These are phyloP conservation scores for Anthracocystis setariae DNA, from an alignment of 1,284 basidiomycete genomes.

Conservation along the genomic window DNA sequence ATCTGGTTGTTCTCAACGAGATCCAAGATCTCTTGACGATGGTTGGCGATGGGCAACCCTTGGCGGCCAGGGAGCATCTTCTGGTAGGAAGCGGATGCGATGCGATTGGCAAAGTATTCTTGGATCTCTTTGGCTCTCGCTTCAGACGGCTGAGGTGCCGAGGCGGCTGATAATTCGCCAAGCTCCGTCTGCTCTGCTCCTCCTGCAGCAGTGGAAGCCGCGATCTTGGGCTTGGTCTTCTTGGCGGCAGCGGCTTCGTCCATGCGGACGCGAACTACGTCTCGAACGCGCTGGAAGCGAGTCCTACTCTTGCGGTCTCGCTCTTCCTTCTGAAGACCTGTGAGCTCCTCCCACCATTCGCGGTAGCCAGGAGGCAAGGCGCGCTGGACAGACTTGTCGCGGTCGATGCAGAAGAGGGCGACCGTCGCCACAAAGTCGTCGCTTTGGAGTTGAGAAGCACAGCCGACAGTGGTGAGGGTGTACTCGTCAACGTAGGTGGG, in stretches of 20 bases:
- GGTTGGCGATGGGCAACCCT: slow-evolving; percentile 85
- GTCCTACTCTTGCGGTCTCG: slow-evolving; percentile 77
- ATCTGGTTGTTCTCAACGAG: slow-evolving; percentile 83
- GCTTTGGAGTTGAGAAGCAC: slow-evolving; percentile 80
- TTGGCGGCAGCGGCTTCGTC: slow-evolving; percentile 58
- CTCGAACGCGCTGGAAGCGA: slow-evolving; percentile 71
- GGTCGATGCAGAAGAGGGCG: slow-evolving; percentile 75
- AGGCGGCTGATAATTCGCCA: slow-evolving; percentile 44
- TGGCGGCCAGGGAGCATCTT: slow-evolving; percentile 85
- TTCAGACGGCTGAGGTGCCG: slow-evolving; percentile 38
- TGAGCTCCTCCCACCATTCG: slow-evolving; percentile 93
- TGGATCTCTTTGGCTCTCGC: slow-evolving; percentile 38
- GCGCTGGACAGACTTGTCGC: slow-evolving; percentile 65
- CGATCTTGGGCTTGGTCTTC: slow-evolving; percentile 46
- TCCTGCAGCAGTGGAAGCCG: slow-evolving; percentile 7
- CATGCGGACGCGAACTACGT: slow-evolving; percentile 75
- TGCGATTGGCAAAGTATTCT: slow-evolving; percentile 33
- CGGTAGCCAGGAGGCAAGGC: slow-evolving; percentile 82
- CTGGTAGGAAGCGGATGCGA: slow-evolving; percentile 73
- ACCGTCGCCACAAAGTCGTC: slow-evolving; percentile 90
- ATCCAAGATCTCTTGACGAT: slow-evolving; percentile 80
- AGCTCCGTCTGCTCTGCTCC: slow-evolving; percentile 38
- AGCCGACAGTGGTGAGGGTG: slow-evolving; percentile 86
- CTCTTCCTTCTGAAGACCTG: slow-evolving; percentile 74
- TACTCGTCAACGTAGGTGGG: slow-evolving; percentile 74